phyloP scores from a whole-genome alignment of 2,329 filamentous ascomycete genomes.

The Monilinia polystroma region DNA sequence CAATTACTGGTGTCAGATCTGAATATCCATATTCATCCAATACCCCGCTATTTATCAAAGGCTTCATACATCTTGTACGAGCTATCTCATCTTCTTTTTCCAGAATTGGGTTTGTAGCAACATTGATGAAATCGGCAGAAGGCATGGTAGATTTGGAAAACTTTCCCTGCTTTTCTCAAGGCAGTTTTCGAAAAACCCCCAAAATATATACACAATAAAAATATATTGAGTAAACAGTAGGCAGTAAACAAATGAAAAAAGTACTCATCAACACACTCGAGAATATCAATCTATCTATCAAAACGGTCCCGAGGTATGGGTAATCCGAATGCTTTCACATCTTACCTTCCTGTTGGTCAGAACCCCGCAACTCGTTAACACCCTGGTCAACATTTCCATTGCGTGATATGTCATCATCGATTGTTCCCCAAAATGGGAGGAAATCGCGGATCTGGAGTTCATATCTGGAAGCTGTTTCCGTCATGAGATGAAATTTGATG shows the following conservation, averaged over 20 bases:
- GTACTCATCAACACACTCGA: not conserved
- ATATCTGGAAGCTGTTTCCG: not conserved
- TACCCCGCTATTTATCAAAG: constrained; percentile 25
- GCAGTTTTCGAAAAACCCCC: not conserved
- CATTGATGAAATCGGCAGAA: constrained; percentile 12
- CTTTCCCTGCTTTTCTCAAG: not conserved
- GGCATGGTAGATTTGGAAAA: not conserved
- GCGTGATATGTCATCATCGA: constrained; percentile 21
- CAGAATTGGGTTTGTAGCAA: not conserved
- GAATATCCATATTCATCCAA: constrained; percentile 29
- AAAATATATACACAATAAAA: not conserved
- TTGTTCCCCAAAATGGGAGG: not conserved
- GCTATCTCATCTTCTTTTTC: constrained; percentile 17
- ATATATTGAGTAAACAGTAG: not conserved
- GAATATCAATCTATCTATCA: not conserved
- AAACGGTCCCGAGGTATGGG: constrained; percentile 11
- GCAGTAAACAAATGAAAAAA: not conserved
- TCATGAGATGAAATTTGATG: not conserved
- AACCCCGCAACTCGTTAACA: constrained; percentile 1
- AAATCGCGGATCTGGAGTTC: not conserved
- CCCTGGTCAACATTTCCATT: constrained; percentile 9
- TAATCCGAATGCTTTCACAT: constrained; percentile 2
- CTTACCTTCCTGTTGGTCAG: constrained; percentile 2
- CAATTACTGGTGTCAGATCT: constrained; percentile 40
- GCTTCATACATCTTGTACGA: constrained; percentile 21